Base-by-base conservation (phyloP, 1,284 basidiomycete species). In the Apiotrichum laibachii region DNA sequence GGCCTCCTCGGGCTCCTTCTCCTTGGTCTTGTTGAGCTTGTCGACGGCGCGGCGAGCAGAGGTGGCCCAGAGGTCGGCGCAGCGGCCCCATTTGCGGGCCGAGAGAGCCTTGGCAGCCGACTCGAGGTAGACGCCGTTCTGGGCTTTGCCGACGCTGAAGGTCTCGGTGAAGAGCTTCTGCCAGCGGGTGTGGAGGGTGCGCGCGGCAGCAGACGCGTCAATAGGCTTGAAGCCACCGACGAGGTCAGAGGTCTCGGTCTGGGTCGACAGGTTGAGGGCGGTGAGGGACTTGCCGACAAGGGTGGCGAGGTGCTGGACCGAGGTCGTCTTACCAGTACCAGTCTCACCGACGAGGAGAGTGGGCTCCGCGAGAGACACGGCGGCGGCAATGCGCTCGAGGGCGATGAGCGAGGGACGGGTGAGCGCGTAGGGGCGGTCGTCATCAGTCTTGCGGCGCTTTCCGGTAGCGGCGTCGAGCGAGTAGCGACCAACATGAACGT, bases 291-390 rank as follows among this genome's bases (percentile, higher is more conserved):
- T 85, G 18, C 84, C 84, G 34, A 96, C 82, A n/a, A 90, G 78
- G 5, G 86, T 83, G 19, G 96, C 90, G 22, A 99, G 83, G 67
- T 96, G 87, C 22, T 93, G 91, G 19, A 99, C 85, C 3, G 88
- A 84, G 47, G 93, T 96, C 2, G 96, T 99, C 79, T 99, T 99
- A 40, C 96, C 96, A 1, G 96, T 99, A 45, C 96, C 96, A 0
- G 96, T 99, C 81, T 99, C 96, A 56, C 96, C 96, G 0, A 95
- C 94, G 21, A 99, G 84, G 2, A 99, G 83, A 1, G 95, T 81
- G 0, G 96, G 93, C 73, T 99, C 96, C 16, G 80, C 79, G 40
- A 89, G 80, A 0, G 86, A 82, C 37, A 94, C 81, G 0, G 88
- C 85, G 13, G 86, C 87, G 0, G 88, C 85, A 47, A 99, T 86